Evolutionary conservation across 108 stramenopile species (phyloP).

Genomic region (Epithemia pelagica): DNA sequence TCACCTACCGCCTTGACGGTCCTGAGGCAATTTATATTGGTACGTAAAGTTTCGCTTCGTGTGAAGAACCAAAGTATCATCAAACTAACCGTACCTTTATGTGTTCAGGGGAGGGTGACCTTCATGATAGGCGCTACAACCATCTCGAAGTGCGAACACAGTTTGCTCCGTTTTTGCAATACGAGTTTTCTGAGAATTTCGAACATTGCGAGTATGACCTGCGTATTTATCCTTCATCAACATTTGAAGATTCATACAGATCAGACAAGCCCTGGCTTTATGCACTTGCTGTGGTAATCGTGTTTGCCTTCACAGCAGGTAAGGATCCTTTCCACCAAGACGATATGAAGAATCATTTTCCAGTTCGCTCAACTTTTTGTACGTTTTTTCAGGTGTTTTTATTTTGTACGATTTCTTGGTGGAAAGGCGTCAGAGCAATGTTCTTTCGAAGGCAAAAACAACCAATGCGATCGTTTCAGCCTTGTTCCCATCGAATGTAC

Average conservation of each 20-base stretch:
- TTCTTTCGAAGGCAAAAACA: constrained; percentile 8
- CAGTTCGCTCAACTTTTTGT: background rate
- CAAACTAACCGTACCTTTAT: background rate
- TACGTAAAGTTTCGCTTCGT: background rate
- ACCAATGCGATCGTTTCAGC: constrained; percentile 20
- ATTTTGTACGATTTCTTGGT: constrained; percentile 24
- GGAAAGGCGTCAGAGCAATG: constrained; percentile 16
- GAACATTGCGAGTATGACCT: constrained; percentile 7
- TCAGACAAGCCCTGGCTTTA: constrained; percentile 38
- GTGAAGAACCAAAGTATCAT: background rate
- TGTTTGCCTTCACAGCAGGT: constrained; percentile 29
- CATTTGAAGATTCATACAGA: constrained; percentile 6
- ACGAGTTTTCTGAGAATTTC: constrained; percentile 6
- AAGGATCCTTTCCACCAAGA: constrained; percentile 8
- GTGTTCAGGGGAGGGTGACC: constrained; percentile 14
- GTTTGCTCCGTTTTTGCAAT: constrained; percentile 4
- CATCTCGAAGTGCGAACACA: background rate
- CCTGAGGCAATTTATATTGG: background rate
- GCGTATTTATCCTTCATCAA: constrained; percentile 4
- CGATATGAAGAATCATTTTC: background rate
- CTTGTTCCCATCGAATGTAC: constrained; percentile 30
- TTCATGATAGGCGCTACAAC: constrained; percentile 43
- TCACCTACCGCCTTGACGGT: constrained; percentile 12
- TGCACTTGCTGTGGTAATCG: constrained; percentile 30
- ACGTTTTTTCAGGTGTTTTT: background rate